Evolutionary conservation across 225 moss, liverwort and hornwort species (phyloP), one percentile per base, ranked within the genome.

Genomic region (Lunularia cruciata): DNA sequence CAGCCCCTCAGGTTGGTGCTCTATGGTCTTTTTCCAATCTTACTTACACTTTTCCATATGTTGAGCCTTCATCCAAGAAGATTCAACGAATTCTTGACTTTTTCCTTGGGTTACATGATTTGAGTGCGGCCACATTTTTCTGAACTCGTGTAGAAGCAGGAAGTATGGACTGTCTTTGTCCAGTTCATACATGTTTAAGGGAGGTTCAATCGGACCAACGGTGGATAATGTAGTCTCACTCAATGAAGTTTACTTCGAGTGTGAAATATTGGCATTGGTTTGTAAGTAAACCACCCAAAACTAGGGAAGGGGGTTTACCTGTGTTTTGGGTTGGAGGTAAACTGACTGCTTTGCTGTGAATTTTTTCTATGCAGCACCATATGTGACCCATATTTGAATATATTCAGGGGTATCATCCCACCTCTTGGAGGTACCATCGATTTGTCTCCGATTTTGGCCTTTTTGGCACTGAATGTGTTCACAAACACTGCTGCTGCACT

Each of bases 331-430:
- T 55, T 22, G 10, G 27, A 55, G 54, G 10, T 2, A 22, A 22
- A n/a, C n/a, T n/a, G 22, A 22, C 57, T 58, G 12, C 6, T 28
- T 32, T 61, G 10, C 13, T 12, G 59, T 53, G 43, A 49, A 30
- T 55, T 58, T 69, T 69, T 69, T 46, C 62, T 40, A 77, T 79
- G 77, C 80, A 80, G 93, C 81, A 98, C 96, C 3, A 85, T 98
- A 25, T 93, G 96, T 47, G 93, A 98, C 79, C 96, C 96, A 22
- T 98, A 93, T 39, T 79, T 98, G 83, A 98, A 98, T 47, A 87
- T 98, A 49, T 98, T 98, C 60, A 73, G 96, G 65, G 96, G 93
- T 2, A 91, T 93, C 5, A 98, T 98, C 32, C 90, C 90, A 10
- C 92, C 92, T 1, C 57, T 91, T 40, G 86, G 93, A 46, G 80